phyloP scores from a whole-genome alignment of 257 asterid genomes.

The Primulina tabacum region DNA sequence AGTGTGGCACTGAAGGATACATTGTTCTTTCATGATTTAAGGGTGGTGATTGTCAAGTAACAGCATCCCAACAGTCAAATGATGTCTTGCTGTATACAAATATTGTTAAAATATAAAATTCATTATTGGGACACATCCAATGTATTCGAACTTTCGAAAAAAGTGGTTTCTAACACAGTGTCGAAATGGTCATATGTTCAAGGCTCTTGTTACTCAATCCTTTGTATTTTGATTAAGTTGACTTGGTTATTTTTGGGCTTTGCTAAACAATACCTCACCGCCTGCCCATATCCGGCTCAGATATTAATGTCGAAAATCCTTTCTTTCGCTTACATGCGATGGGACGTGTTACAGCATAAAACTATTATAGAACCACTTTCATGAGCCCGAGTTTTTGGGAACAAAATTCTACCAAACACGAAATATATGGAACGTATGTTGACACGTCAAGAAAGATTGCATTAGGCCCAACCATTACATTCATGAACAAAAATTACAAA shows the following conservation, averaged over 20 bases:
- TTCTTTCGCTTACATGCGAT: neutral
- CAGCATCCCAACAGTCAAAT: neutral
- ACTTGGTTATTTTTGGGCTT: neutral
- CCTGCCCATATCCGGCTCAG: neutral
- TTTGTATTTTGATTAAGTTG: neutral
- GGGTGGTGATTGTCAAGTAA: neutral
- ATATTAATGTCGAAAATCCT: neutral
- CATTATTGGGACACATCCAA: neutral
- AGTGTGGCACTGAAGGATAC: neutral
- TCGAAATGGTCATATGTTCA: neutral
- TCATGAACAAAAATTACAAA: conserved; percentile 6
- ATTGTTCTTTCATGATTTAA: neutral
- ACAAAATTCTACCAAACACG: neutral
- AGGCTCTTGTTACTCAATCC: neutral
- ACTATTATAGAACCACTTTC: no score
- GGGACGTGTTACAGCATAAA: neutral
- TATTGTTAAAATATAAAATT: neutral
- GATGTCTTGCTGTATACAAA: neutral
- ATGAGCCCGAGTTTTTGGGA: neutral
- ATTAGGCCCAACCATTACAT: neutral
- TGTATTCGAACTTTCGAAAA: neutral
- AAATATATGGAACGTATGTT: neutral
- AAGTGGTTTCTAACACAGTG: neutral
- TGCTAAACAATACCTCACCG: neutral
- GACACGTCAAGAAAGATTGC: neutral